Percentiles rank a stretch among this genome's conserved stretches.
Evolutionary conservation across 2,329 filamentous ascomycete genomes (phyloP).

Genomic region (Arthrobotrys conoides): DNA sequence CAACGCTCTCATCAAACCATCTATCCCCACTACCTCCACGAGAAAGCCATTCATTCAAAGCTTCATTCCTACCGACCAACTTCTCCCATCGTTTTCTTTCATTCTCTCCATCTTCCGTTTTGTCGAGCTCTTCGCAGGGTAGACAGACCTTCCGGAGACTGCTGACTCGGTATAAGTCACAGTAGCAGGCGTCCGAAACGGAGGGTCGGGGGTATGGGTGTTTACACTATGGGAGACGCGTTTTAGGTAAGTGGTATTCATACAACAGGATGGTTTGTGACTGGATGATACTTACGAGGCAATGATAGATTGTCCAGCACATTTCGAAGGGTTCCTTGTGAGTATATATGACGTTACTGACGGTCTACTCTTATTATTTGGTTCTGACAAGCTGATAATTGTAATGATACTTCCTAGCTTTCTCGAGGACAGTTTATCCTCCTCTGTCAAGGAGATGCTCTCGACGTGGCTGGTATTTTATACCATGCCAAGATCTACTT

Average conservation of each 20-base stretch:
- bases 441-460: no score
- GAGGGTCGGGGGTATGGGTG: not conserved
- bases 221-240: not conserved
- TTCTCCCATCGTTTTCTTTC: not conserved
- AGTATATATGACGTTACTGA: no score
- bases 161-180: not conserved
- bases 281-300: not conserved
- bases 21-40: not conserved
- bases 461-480: no score
- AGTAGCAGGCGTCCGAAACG: not conserved
- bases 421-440: no score
- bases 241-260: not conserved
- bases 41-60: not conserved
- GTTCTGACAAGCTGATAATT: no score
- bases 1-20: not conserved
- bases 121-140: not conserved
- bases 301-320: slow-evolving; percentile 28
- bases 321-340: no score
- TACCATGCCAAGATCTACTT: no score
- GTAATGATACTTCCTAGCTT: no score
- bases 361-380: no score
- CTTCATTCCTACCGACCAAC: not conserved
- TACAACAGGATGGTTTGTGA: not conserved
- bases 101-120: not conserved
- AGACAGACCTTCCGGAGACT: not conserved